phyloP scores from a whole-genome alignment of 345 rosid species.

The Boechera divaricarpa region DNA sequence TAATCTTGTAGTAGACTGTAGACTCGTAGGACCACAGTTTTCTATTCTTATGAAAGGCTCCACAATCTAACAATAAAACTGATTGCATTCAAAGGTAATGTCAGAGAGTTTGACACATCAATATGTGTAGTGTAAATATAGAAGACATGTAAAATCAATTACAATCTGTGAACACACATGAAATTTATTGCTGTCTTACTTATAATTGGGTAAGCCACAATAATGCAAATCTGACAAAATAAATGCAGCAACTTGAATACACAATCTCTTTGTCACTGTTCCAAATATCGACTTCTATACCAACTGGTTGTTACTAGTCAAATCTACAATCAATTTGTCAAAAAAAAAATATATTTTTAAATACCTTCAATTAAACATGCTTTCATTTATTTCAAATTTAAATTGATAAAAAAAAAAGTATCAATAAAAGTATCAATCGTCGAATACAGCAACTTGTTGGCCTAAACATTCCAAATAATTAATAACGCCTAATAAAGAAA shows the following conservation, averaged over 20 bases:
- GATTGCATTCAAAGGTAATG: constrained; percentile 41
- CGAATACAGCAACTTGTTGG: constrained; percentile 18
- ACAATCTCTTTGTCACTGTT: constrained; percentile 26
- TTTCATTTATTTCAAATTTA: constrained; percentile 13
- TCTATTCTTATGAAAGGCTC: constrained; percentile 28
- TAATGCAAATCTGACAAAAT: constrained; percentile 39
- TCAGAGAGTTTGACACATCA: constrained; percentile 36
- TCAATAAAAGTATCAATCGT: constrained; percentile 1
- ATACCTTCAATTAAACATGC: background rate
- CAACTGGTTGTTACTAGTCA: constrained; percentile 33
- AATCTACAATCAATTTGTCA: background rate
- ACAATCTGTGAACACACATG: constrained; percentile 32
- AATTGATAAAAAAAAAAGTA: background rate
- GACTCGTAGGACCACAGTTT: constrained; percentile 33
- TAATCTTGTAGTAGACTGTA: too few relatives aligned
- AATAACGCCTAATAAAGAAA: constrained; percentile 18
- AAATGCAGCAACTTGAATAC: constrained; percentile 35
- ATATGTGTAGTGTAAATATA: background rate
- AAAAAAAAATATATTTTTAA: background rate
- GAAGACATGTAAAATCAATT: constrained; percentile 30
- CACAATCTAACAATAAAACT: constrained; percentile 26
- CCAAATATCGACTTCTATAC: constrained; percentile 6
- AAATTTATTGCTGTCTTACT: constrained; percentile 41
- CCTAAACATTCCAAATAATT: constrained; percentile 32
- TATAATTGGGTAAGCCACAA: constrained; percentile 24